Percentiles rank a stretch among this genome's conserved stretches.
Evolutionary conservation across 441 rosid species (phyloP).

Genomic region (Arabidopsis lyrata): DNA sequence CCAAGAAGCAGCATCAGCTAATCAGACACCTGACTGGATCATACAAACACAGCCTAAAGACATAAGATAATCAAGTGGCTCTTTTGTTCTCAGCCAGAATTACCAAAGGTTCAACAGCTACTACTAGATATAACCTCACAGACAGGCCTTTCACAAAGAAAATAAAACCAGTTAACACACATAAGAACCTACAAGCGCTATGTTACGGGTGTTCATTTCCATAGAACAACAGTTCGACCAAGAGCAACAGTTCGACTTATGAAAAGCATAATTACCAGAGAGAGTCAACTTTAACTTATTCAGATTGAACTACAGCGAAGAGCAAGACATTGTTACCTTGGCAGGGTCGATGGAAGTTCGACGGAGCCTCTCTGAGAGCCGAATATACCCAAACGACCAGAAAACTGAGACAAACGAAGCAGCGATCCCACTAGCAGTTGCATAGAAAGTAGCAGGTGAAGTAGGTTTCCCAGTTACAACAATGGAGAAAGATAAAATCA

Average conservation of each 20-base stretch:
- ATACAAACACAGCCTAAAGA: conserved; percentile 8
- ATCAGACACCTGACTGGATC: conserved; percentile 10
- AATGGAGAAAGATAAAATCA: conserved; percentile 82
- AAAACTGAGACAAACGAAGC: conserved; percentile 90
- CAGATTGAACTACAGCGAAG: neutral
- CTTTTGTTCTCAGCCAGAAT: too few species aligned
- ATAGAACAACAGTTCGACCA: neutral
- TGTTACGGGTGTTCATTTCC: neutral
- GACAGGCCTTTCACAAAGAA: neutral
- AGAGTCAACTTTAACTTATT: neutral
- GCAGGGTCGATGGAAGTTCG: conserved; percentile 83
- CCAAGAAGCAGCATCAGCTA: conserved; percentile 1
- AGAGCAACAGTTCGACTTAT: neutral
- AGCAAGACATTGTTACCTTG: conserved; percentile 59
- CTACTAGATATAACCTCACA: neutral
- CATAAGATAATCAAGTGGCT: neutral
- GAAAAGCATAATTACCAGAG: neutral
- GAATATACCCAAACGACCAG: conserved; percentile 95
- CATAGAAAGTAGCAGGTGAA: conserved; percentile 85
- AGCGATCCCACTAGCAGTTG: conserved; percentile 87
- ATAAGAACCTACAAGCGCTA: neutral
- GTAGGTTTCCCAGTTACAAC: conserved; percentile 78
- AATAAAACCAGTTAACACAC: neutral
- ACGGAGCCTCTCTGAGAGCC: conserved; percentile 84
- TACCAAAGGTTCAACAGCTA: conserved; percentile 11